Evolutionary conservation across 345 rosid genomes (phyloP).

Genomic region (Bruguiera parviflora): DNA sequence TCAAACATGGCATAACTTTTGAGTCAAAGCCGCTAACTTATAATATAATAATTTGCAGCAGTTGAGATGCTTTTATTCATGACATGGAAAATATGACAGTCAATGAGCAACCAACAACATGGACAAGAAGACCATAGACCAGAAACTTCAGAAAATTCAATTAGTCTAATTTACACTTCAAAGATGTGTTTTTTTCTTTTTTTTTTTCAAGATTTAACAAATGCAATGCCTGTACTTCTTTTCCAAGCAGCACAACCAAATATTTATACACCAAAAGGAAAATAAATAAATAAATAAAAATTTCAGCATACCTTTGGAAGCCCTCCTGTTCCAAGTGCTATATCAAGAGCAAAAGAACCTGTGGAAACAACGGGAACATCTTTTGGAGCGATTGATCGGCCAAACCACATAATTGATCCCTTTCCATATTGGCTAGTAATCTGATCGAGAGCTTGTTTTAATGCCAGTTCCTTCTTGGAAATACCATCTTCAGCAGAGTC

Average conservation of each 20-base stretch:
- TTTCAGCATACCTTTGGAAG: constrained; percentile 67
- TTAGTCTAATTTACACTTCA: too few species aligned
- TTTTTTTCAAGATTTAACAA: too few species aligned
- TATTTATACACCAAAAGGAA: not conserved
- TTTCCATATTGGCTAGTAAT: constrained; percentile 77
- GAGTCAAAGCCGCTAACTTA: not conserved
- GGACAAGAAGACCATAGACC: too few species aligned
- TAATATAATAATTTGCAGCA: too few species aligned
- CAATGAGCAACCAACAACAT: too few species aligned
- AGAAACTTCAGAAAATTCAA: too few species aligned
- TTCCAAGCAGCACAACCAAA: not conserved
- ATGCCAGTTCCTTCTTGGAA: constrained; percentile 83
- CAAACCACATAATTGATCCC: constrained; percentile 95
- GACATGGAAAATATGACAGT: too few species aligned
- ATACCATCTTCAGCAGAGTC: constrained; percentile 64
- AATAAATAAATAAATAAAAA: not conserved
- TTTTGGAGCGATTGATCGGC: constrained; percentile 58
- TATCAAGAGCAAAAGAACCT: constrained; percentile 79
- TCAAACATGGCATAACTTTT: not conserved
- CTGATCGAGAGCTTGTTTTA: constrained; percentile 86
- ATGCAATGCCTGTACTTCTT: too few species aligned
- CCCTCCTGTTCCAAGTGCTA: constrained; percentile 90
- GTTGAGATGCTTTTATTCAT: too few species aligned
- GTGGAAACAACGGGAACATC: constrained; percentile 83
- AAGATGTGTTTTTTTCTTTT: too few species aligned